Base-by-base conservation (phyloP, 208 protist genomes). In the Leishmania turanica region DNA sequence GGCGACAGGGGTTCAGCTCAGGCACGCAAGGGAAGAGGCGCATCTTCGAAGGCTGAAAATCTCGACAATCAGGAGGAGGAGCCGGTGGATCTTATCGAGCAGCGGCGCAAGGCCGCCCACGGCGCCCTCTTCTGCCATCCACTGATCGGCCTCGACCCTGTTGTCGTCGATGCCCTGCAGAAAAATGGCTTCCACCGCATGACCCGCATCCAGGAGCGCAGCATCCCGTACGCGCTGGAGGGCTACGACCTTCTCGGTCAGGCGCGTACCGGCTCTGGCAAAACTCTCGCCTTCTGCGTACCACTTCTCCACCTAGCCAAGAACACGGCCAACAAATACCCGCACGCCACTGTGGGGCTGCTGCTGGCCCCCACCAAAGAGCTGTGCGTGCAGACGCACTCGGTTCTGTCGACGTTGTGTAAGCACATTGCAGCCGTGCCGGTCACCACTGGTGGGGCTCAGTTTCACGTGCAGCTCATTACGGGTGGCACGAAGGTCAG, bases 121-220 rank as follows among this genome's bases (percentile, higher is more conserved):
- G 91, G 92, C 45, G 90, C 91, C 11, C 85, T 83, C 74, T 96
- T 95, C 80, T n/a, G 42, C 31, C 94, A 97, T 80, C 94, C 93
- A 7, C 82, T 96, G 11, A 90, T 97, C 49, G 92, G 84, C 3
- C 81, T 97, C 42, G 84, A 97, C 78, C 24, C 79, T 8, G 70
- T 80, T 3, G 77, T 97, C 54, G 89, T 92, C 31, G 54, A 58
- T 11, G 93, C 89, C 31, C 87, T 98, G 19, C 74, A 88, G 53
- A 66, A 53, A 4, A 91, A 95, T 54, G 95, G 95, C 37, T 98
- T 96, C 65, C 47, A 79, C 37, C 90, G 87, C 77, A 98, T 98
- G 89, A 99, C 98, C 34, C 79, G 81, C 34, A 99, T 99, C 79
- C 99, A 99, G 87, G 84, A 91, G 80, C 90, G 99, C 78, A 84